Percentiles rank a stretch among this genome's conserved stretches.
Conservation (phyloP, 78 protist genomes). For the Dictyostelium firmibasis region DNA sequence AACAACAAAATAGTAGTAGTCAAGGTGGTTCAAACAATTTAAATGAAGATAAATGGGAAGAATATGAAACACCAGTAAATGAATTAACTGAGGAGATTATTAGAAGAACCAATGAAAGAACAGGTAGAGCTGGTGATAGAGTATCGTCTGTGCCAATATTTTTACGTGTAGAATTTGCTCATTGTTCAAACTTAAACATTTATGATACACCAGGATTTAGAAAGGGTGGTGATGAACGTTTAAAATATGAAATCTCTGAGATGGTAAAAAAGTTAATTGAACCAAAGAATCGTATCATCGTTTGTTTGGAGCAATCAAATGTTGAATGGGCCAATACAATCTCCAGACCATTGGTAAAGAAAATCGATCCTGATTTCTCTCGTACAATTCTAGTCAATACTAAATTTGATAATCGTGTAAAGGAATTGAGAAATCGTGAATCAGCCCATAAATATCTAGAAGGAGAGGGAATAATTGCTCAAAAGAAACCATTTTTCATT, state of each 20-base stretch:
- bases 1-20: constrained; percentile 22
- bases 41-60: constrained; percentile 76
- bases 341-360: constrained; percentile 75
- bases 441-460: constrained; percentile 84
- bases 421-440: constrained; percentile 71
- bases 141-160: constrained; percentile 82
- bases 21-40: not conserved
- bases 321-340: constrained; percentile 85
- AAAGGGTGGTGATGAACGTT: constrained; percentile 84
- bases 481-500: constrained; percentile 79
- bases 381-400: constrained; percentile 85
- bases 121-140: constrained; percentile 75
- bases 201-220: constrained; percentile 89
- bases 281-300: constrained; percentile 85
- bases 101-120: constrained; percentile 75
- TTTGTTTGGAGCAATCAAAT: constrained; percentile 87
- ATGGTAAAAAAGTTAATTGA: constrained; percentile 83
- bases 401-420: constrained; percentile 89
- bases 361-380: constrained; percentile 81
- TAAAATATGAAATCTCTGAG: constrained; percentile 66
- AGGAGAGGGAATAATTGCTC: constrained; percentile 65
- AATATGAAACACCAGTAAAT: constrained; percentile 85
- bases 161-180: constrained; percentile 84
- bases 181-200: constrained; percentile 84
- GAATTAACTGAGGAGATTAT: constrained; percentile 81